A percentile compares a stretch with the other conserved stretches of the same genome.
phyloP scores from a whole-genome alignment of 1,284 basidiomycete species.

The Exobasidium rhododendri region DNA sequence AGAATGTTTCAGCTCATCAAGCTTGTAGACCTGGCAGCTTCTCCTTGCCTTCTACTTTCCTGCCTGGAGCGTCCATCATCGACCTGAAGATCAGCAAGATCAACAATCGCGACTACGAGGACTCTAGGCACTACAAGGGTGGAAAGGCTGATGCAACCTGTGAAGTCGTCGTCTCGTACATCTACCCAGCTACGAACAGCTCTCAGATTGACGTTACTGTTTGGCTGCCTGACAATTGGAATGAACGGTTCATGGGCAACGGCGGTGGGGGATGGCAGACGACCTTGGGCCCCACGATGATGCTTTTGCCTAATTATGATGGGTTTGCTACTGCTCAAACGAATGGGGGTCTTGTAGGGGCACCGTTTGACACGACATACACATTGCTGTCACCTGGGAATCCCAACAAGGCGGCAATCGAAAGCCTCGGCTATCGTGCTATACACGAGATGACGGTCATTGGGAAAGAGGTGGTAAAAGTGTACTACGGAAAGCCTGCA shows the following conservation, averaged over 20 bases:
- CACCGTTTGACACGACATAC: not conserved
- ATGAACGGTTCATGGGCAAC: not conserved
- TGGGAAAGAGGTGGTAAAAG: not conserved
- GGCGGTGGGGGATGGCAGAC: slow-evolving; percentile 1
- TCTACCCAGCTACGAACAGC: not conserved
- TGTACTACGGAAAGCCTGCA: not conserved
- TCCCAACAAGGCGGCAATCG: not conserved
- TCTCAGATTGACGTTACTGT: not conserved
- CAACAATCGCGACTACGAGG: not conserved
- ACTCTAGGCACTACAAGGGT: not conserved
- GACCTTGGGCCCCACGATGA: not conserved
- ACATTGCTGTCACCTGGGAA: slow-evolving; percentile 1
- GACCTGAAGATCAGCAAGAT: not conserved
- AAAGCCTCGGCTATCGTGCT: slow-evolving; percentile 1
- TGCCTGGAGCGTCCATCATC: not conserved
- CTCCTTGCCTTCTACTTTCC: not conserved
- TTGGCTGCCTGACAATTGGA: slow-evolving; percentile 6
- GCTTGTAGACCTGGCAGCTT: not conserved
- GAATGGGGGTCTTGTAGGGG: not conserved
- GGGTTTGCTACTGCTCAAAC: not conserved
- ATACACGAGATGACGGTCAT: slow-evolving; percentile 4
- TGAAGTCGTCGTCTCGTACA: not conserved
- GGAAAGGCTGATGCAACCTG: not conserved
- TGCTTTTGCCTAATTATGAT: not conserved
- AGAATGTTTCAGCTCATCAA: not conserved